These are phyloP conservation scores for Hydnomerulius pinastri DNA, from an alignment of 768 basidiomycete species.

Conservation along the genomic window DNA sequence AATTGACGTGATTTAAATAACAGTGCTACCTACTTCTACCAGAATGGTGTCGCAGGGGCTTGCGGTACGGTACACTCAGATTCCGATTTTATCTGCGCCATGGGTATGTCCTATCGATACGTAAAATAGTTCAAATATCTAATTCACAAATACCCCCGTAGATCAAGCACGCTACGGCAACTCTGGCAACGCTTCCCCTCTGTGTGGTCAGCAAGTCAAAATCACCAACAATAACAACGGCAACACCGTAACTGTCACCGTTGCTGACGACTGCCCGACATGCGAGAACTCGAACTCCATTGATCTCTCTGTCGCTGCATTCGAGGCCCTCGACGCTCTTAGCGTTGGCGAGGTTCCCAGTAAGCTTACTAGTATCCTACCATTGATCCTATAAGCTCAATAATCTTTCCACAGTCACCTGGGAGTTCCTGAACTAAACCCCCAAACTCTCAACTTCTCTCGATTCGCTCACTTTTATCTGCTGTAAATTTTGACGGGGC, in stretches of 20 bases:
- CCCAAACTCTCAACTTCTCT: conserved; percentile 1
- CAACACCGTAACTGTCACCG: conserved; percentile 54
- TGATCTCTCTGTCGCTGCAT: conserved; percentile 72
- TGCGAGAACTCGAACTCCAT: conserved; percentile 69
- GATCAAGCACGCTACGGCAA: conserved; percentile 57
- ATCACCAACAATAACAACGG: conserved; percentile 63
- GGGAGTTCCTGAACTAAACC: conserved; percentile 22
- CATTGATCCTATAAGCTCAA: neutral
- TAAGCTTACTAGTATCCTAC: conserved; percentile 33
- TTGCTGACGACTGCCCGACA: conserved; percentile 84
- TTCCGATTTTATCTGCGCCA: conserved; percentile 57
- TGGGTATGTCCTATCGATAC: conserved; percentile 44
- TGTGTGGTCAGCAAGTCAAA: conserved; percentile 66
- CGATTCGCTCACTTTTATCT: conserved; percentile 14
- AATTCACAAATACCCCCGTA: conserved; percentile 22
- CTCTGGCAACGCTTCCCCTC: conserved; percentile 43
- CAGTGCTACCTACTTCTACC: conserved; percentile 70
- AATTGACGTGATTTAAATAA: neutral
- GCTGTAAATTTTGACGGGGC: conserved; percentile 15
- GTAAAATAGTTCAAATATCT: neutral
- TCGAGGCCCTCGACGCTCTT: conserved; percentile 53
- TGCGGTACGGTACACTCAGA: conserved; percentile 71
- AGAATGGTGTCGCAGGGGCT: conserved; percentile 73
- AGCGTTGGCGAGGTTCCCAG: conserved; percentile 58
- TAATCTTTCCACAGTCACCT: conserved; percentile 25